Percentiles rank a stretch among this genome's conserved stretches.
Evolutionary conservation across 768 basidiomycete genomes (phyloP).

Genomic region (Suillus paluster): DNA sequence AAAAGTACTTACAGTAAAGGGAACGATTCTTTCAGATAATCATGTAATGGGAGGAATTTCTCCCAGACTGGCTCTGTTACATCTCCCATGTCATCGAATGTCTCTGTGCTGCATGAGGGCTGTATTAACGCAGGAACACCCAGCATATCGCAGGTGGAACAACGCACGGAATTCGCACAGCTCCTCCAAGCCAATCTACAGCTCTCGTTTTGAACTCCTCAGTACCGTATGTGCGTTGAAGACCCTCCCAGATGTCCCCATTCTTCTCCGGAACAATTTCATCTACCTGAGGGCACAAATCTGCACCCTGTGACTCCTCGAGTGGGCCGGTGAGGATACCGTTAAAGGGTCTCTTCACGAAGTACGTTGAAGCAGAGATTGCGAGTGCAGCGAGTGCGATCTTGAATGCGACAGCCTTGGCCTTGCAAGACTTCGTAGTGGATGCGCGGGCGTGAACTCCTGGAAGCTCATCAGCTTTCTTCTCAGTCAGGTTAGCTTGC

Average conservation of each 20-base stretch:
- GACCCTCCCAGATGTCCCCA: constrained; percentile 33
- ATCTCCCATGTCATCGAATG: constrained; percentile 50
- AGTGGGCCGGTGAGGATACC: neutral
- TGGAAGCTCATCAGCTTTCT: neutral
- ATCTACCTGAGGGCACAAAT: constrained; percentile 40
- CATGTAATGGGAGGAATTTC: constrained; percentile 55
- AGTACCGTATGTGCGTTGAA: constrained; percentile 35
- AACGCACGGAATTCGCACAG: constrained; percentile 47
- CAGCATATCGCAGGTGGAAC: neutral
- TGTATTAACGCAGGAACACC: neutral
- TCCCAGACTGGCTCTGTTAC: constrained; percentile 59
- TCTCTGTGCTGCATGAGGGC: constrained; percentile 46
- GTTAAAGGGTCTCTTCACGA: constrained; percentile 10
- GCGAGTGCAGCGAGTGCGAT: constrained; percentile 17
- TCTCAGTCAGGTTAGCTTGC: neutral
- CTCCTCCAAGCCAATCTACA: constrained; percentile 42
- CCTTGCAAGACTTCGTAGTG: constrained; percentile 32
- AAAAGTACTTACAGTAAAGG: constrained; percentile 55
- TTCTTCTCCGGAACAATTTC: constrained; percentile 39
- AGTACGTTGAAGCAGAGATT: constrained; percentile 18
- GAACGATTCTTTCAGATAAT: constrained; percentile 62
- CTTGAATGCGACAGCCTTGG: constrained; percentile 11
- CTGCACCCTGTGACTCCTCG: constrained; percentile 1
- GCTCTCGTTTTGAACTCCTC: constrained; percentile 40
- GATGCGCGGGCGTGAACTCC: neutral